Evolutionary conservation across 257 asterid species (phyloP).

Genomic region (Anisodus tanguticus): DNA sequence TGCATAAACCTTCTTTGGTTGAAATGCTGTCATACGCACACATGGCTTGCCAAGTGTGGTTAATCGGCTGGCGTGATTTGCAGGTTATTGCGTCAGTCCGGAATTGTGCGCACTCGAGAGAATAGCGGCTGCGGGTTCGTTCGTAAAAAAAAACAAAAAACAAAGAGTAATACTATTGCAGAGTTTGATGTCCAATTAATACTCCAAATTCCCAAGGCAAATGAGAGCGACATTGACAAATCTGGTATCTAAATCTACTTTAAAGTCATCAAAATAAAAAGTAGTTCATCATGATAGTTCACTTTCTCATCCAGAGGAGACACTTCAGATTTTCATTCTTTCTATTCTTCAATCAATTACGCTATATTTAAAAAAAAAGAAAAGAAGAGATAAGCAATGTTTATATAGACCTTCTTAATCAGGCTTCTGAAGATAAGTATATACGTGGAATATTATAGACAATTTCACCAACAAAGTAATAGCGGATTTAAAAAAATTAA

Average conservation of each 20-base stretch:
- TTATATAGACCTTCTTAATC: background rate
- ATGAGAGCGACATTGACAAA: background rate
- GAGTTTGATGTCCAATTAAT: conserved; percentile 2
- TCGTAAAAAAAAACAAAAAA: too few relatives aligned
- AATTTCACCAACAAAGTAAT: background rate
- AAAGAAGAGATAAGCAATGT: background rate
- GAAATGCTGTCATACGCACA: too few relatives aligned
- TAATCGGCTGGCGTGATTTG: too few relatives aligned
- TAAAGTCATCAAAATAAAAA: conserved; percentile 7
- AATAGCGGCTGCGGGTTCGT: too few relatives aligned
- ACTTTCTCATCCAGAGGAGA: background rate
- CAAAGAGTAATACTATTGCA: background rate
- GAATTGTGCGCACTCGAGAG: too few relatives aligned
- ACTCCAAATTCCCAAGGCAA: background rate
- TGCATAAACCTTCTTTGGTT: too few relatives aligned
- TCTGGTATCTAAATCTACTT: background rate
- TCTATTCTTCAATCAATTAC: background rate
- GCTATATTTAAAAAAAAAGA: too few relatives aligned
- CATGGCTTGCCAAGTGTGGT: too few relatives aligned
- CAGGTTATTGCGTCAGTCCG: too few relatives aligned
- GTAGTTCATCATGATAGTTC: conserved; percentile 13
- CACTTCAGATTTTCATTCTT: background rate
- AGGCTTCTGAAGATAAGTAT: background rate
- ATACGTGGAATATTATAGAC: background rate
- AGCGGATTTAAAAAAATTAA: background rate